These are phyloP conservation scores for Silene latifolia DNA, from an alignment of 148 eudicot genomes.

Conservation along the genomic window DNA sequence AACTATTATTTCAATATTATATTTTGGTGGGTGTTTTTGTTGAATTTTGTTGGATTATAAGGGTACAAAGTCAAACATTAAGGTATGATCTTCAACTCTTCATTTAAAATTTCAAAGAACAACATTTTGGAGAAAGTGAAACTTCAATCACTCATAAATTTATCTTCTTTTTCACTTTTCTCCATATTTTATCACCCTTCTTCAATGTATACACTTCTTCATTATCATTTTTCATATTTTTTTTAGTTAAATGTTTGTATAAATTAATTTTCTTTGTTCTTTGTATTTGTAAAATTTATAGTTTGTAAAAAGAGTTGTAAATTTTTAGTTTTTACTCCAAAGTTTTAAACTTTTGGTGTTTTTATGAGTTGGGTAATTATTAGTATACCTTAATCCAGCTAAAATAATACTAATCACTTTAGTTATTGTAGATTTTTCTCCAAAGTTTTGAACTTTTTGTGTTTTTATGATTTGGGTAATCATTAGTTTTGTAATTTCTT, in stretches of 20 bases:
- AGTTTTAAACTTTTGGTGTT: neutral
- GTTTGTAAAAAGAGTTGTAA: conserved; percentile 6
- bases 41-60: neutral
- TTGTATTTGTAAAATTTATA: neutral
- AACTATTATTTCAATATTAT: neutral
- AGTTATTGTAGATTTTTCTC: neutral
- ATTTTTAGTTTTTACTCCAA: neutral
- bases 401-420: too few relatives aligned
- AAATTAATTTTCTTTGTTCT: too few relatives aligned
- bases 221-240: conserved; percentile 6
- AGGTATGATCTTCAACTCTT: conserved; percentile 18
- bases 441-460: neutral
- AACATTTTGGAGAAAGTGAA: conserved; percentile 12
- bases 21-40: neutral
- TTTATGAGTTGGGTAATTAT: neutral
- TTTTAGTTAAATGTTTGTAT: too few relatives aligned
- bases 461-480: neutral
- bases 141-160: conserved; percentile 26
- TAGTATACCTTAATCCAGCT: neutral
- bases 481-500: neutral
- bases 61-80: conserved; percentile 33
- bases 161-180: conserved; percentile 8
- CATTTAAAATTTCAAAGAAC: neutral
- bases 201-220: neutral
- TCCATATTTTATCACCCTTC: conserved; percentile 14